These are phyloP conservation scores for Kentomonas sorsogonicus DNA, from an alignment of 208 protist species.

Conservation along the genomic window DNA sequence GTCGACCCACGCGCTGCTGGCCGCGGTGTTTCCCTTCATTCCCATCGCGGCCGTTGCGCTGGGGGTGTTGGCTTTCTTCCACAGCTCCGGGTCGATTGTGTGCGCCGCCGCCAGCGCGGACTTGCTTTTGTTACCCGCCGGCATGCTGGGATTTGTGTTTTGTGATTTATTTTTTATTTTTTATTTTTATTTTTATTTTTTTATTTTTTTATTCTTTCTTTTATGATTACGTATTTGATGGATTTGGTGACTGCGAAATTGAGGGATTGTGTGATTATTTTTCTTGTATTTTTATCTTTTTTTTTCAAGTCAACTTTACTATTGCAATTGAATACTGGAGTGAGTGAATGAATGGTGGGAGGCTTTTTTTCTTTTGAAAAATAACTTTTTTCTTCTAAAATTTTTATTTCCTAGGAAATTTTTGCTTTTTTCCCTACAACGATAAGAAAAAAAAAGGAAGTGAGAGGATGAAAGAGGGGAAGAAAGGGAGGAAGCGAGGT, in stretches of 20 bases:
- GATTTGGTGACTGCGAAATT: neutral
- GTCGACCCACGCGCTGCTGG: slow-evolving; percentile 43
- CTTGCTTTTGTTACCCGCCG: too few relatives aligned
- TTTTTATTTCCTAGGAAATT: slow-evolving; percentile 8
- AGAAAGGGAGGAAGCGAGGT: neutral
- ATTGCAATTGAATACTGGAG: too few relatives aligned
- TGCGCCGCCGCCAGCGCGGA: too few relatives aligned
- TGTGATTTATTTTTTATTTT: slow-evolving; percentile 4
- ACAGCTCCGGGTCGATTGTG: slow-evolving; percentile 58
- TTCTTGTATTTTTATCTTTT: neutral
- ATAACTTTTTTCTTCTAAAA: neutral
- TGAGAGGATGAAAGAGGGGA: slow-evolving; percentile 8
- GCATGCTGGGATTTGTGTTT: too few relatives aligned
- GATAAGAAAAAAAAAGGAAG: slow-evolving; percentile 15
- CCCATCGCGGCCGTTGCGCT: slow-evolving; percentile 67
- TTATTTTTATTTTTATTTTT: slow-evolving; percentile 1
- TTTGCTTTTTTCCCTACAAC: slow-evolving; percentile 9
- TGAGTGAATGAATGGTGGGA: too few relatives aligned
- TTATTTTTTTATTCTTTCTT: neutral
- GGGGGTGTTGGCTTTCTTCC: slow-evolving; percentile 38
- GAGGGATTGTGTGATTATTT: neutral
- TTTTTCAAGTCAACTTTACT: neutral
- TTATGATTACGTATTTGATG: neutral
- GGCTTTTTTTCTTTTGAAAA: neutral
- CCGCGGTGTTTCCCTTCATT: slow-evolving; percentile 46